Evolutionary conservation across 768 basidiomycete species (phyloP).

Genomic region (Psilocybe subaeruginosa): DNA sequence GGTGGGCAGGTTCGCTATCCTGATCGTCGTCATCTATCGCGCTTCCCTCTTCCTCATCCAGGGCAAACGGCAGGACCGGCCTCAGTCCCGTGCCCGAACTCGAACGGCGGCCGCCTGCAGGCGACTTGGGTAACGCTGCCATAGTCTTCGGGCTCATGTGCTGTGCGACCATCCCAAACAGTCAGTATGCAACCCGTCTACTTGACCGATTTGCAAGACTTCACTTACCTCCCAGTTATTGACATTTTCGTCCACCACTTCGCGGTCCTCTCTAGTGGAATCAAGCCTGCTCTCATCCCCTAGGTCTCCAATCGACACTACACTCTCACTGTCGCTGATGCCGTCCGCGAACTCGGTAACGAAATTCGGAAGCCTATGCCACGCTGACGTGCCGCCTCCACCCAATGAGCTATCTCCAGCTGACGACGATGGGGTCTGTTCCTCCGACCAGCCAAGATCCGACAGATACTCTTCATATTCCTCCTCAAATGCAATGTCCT

Average conservation of each 20-base stretch:
- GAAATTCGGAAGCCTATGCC: slow-evolving; percentile 82
- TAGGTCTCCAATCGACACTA: slow-evolving; percentile 87
- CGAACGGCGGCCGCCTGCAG: slow-evolving; percentile 78
- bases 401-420: background rate
- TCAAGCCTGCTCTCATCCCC: slow-evolving; percentile 78
- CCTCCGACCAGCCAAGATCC: slow-evolving; percentile 79
- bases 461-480: slow-evolving; percentile 96
- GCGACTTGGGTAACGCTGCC: slow-evolving; percentile 91
- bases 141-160: slow-evolving; percentile 97
- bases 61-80: slow-evolving; percentile 73
- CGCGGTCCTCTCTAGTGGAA: slow-evolving; percentile 61
- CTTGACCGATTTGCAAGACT: background rate
- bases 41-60: slow-evolving; percentile 76
- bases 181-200: background rate
- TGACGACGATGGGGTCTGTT: slow-evolving; percentile 29
- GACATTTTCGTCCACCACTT: slow-evolving; percentile 74
- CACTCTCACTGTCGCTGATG: slow-evolving; percentile 94
- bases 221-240: slow-evolving; percentile 93
- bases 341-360: slow-evolving; percentile 82
- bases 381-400: slow-evolving; percentile 58
- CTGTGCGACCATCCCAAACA: slow-evolving; percentile 38
- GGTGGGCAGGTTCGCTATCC: slow-evolving; percentile 66
- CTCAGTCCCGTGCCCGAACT: slow-evolving; percentile 85
- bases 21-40: slow-evolving; percentile 80
- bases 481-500: slow-evolving; percentile 93